Conservation (phyloP, 2,329 filamentous ascomycete species). For the Trichophyton equinum region DNA sequence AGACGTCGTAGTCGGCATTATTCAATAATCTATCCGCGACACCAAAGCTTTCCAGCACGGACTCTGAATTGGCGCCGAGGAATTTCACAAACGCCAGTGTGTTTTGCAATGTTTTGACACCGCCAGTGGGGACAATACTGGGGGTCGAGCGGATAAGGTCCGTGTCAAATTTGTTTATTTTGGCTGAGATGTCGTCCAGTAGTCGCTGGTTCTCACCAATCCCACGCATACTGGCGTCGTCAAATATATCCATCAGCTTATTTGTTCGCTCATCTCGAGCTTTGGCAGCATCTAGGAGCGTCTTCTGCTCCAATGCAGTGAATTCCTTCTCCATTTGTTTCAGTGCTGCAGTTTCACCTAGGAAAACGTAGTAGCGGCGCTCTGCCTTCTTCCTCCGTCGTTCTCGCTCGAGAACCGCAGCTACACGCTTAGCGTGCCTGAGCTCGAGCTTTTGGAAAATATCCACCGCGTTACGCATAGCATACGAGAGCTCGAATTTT, state of each 20-base stretch:
- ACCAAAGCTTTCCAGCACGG: conserved; percentile 36
- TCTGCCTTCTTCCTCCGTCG: conserved; percentile 43
- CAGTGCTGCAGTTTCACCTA: conserved; percentile 40
- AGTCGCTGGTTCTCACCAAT: conserved; percentile 41
- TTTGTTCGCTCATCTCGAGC: conserved; percentile 40
- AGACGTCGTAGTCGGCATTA: conserved; percentile 40
- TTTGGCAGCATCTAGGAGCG: conserved; percentile 37
- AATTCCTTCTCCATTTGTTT: conserved; percentile 38
- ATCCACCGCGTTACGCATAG: conserved; percentile 35
- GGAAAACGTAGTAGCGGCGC: conserved; percentile 39
- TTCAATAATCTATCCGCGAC: conserved; percentile 40
- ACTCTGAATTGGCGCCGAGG: conserved; percentile 34
- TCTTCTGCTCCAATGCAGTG: conserved; percentile 40
- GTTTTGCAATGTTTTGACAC: conserved; percentile 24
- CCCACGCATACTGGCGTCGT: conserved; percentile 40
- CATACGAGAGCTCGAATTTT: conserved; percentile 28
- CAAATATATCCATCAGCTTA: conserved; percentile 39
- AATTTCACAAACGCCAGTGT: conserved; percentile 28
- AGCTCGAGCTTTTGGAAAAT: conserved; percentile 39
- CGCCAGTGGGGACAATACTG: conserved; percentile 18
- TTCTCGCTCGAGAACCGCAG: conserved; percentile 42
- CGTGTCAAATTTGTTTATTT: conserved; percentile 29
- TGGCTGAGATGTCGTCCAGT: conserved; percentile 36
- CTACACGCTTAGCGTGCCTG: conserved; percentile 38
- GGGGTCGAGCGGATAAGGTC: conserved; percentile 15